Evolutionary conservation across 345 rosid species (phyloP).

Genomic region (Citrus reticulata): DNA sequence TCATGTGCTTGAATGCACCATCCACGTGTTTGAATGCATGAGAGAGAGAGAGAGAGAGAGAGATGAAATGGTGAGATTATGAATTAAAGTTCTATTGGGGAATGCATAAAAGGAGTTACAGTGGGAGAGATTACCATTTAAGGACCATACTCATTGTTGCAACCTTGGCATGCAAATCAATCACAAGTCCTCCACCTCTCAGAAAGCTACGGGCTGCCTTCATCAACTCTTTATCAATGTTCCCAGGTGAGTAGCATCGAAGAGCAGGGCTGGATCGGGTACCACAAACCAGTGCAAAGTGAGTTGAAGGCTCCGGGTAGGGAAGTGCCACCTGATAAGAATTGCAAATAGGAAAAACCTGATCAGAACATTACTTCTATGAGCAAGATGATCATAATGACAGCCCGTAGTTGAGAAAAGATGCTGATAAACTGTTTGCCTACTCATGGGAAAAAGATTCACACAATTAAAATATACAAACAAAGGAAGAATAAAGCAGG

Average conservation of each 20-base stretch:
- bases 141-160: constrained; percentile 62
- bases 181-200: constrained; percentile 62
- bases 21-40: neutral
- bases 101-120: neutral
- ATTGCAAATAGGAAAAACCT: neutral
- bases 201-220: constrained; percentile 69
- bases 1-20: neutral
- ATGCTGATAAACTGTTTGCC: neutral
- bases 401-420: neutral
- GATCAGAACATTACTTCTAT: neutral
- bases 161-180: constrained; percentile 50
- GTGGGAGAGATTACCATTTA: constrained; percentile 50
- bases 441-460: neutral
- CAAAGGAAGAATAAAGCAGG: neutral
- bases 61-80: neutral
- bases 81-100: neutral
- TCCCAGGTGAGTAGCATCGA: constrained; percentile 65
- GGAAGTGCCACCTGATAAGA: constrained; percentile 60
- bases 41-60: neutral
- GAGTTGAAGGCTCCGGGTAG: constrained; percentile 61
- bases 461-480: neutral
- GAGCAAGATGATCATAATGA: neutral
- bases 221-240: constrained; percentile 74
- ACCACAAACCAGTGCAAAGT: constrained; percentile 80
- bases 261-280: constrained; percentile 83